A percentile compares a stretch with the other conserved stretches of the same genome.
phyloP scores from a whole-genome alignment of 2,329 filamentous ascomycete species.

The Pseudonectria foliicola region DNA sequence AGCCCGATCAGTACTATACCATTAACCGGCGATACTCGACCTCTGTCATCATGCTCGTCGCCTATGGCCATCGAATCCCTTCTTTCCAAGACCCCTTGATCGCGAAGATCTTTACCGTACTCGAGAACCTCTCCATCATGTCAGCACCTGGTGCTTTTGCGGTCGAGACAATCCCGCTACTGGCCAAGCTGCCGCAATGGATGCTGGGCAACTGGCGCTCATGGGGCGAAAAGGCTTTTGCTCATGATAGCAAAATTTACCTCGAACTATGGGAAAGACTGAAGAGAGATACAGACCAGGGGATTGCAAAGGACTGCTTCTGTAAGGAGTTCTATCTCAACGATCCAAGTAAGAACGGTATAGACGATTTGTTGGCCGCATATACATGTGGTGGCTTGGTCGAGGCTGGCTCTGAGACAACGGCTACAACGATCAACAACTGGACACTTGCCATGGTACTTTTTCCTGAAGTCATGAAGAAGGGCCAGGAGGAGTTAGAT shows the following conservation, averaged over 20 bases:
- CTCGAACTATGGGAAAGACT: constrained; percentile 9
- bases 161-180: constrained; percentile 5
- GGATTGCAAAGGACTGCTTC: constrained; percentile 12
- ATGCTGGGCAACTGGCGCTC: constrained; percentile 7
- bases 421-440: constrained; percentile 24
- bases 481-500: constrained; percentile 30
- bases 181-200: constrained; percentile 4
- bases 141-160: constrained; percentile 7
- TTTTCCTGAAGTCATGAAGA: constrained; percentile 25
- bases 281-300: constrained; percentile 5
- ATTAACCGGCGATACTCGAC: constrained; percentile 15
- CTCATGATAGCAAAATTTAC: constrained; percentile 12
- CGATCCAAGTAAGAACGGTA: constrained; percentile 10
- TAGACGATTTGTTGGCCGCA: constrained; percentile 12
- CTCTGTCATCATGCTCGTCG: constrained; percentile 14
- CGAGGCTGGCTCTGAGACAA: constrained; percentile 17
- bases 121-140: constrained; percentile 8
- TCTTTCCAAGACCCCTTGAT: constrained; percentile 13
- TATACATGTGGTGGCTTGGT: constrained; percentile 12
- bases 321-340: constrained; percentile 11
- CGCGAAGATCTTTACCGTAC: constrained; percentile 11
- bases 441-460: constrained; percentile 41
- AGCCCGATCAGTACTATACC: constrained; percentile 10
- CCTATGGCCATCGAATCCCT: constrained; percentile 12
- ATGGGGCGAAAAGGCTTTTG: constrained; percentile 7